phyloP scores from a whole-genome alignment of 179 eudicot species.

The Beta corolliflora region DNA sequence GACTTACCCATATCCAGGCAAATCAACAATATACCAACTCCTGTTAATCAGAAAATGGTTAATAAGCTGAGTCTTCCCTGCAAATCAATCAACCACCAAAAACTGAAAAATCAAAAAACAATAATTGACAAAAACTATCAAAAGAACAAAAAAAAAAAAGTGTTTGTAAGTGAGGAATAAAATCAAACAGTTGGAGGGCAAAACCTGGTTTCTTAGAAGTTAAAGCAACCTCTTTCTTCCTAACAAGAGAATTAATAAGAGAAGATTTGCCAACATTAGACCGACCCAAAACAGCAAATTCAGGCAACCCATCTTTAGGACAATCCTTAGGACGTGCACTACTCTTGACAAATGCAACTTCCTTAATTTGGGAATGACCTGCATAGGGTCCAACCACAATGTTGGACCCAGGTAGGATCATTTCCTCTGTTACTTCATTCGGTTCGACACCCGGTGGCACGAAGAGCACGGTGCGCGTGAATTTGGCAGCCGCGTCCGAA shows the following conservation, averaged over 20 bases:
- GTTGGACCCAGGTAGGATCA: slow-evolving; percentile 78
- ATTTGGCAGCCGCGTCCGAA: slow-evolving; percentile 34
- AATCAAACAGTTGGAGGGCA: slow-evolving; percentile 34
- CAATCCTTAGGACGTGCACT: slow-evolving; percentile 72
- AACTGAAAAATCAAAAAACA: slow-evolving; percentile 1
- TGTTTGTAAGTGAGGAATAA: background rate
- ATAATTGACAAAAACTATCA: background rate
- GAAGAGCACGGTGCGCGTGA: slow-evolving; percentile 54
- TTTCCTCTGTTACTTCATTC: slow-evolving; percentile 60
- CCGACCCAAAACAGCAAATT: slow-evolving; percentile 87
- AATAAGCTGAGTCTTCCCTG: slow-evolving; percentile 95
- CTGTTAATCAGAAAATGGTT: slow-evolving; percentile 91
- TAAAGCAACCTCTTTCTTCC: slow-evolving; percentile 83
- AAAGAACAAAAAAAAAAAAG: background rate
- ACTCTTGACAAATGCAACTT: slow-evolving; percentile 77
- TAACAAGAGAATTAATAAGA: slow-evolving; percentile 69
- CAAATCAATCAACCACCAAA: slow-evolving; percentile 18
- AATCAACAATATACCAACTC: slow-evolving; percentile 93
- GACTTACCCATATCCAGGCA: slow-evolving; percentile 97
- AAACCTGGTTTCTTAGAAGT: slow-evolving; percentile 79
- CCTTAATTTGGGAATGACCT: slow-evolving; percentile 82
- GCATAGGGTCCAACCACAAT: slow-evolving; percentile 85
- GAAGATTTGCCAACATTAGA: slow-evolving; percentile 97
- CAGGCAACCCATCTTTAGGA: slow-evolving; percentile 72
- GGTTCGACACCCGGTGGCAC: slow-evolving; percentile 81